These are phyloP conservation scores for Rhizopus arrhizus DNA, from an alignment of 371 early-diverging fungal species.

Conservation along the genomic window DNA sequence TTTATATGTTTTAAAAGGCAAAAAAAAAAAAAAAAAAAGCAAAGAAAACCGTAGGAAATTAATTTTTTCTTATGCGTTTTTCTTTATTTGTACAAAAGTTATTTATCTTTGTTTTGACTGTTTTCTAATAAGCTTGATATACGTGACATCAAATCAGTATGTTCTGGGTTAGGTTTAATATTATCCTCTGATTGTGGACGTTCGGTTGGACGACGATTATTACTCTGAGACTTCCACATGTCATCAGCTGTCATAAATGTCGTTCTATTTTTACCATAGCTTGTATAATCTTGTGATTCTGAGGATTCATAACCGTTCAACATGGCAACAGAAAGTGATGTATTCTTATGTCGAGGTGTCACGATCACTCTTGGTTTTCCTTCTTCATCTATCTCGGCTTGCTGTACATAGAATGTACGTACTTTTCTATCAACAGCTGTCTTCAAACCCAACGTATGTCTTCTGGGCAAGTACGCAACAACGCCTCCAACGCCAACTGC, in stretches of 20 bases:
- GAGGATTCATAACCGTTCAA: conserved; percentile 20
- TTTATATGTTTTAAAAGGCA: not conserved
- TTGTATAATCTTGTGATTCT: conserved; percentile 1
- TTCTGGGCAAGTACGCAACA: conserved; percentile 55
- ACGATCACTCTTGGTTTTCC: conserved; percentile 64
- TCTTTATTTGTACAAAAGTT: not conserved
- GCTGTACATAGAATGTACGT: conserved; percentile 64
- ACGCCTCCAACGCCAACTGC: conserved; percentile 74
- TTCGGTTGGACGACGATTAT: conserved; percentile 7
- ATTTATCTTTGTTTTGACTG: conserved; percentile 5
- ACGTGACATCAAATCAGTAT: conserved; percentile 29
- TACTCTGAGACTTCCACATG: conserved; percentile 18
- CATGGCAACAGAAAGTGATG: conserved; percentile 18
- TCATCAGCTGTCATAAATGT: conserved; percentile 17
- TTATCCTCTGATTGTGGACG: conserved; percentile 17
- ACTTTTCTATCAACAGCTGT: conserved; percentile 39
- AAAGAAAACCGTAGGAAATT: not conserved
- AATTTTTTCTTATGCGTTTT: not conserved
- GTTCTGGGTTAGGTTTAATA: conserved; percentile 24
- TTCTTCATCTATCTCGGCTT: conserved; percentile 60
- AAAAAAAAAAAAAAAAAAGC: conserved; percentile 2
- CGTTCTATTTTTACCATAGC: not conserved
- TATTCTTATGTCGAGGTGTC: conserved; percentile 16
- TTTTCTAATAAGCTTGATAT: conserved; percentile 24
- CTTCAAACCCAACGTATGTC: conserved; percentile 30